A percentile compares a stretch with the other conserved stretches of the same genome.
Conservation (phyloP, 495 filamentous ascomycete genomes). For the Chaetomium tenue region DNA sequence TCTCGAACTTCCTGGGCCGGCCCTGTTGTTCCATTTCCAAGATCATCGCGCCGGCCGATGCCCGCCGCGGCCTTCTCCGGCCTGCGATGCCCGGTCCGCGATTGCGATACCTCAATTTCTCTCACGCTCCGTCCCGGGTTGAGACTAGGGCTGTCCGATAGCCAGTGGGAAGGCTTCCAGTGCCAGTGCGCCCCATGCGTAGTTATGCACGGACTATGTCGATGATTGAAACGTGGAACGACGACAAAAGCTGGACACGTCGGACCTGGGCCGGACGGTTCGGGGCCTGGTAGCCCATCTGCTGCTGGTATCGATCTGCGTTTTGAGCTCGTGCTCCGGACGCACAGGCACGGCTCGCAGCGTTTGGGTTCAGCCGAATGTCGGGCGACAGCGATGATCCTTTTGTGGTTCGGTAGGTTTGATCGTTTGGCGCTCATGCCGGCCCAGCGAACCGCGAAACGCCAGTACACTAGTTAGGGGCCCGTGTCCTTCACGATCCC, state of each 20-base stretch:
- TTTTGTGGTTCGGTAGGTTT: conserved; percentile 6
- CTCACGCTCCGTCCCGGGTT: not conserved
- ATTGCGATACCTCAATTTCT: not conserved
- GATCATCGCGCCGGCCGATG: not conserved
- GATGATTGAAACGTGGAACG: conserved; percentile 4
- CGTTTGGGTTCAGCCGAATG: not conserved
- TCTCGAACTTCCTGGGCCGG: not conserved
- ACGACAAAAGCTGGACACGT: not conserved
- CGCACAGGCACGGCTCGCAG: conserved; percentile 5
- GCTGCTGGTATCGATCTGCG: conserved; percentile 3
- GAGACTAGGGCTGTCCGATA: not conserved
- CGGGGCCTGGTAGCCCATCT: not conserved
- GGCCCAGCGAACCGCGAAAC: not conserved
- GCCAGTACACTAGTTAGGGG: not conserved
- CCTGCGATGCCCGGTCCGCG: conserved; percentile 1
- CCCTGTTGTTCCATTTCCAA: not conserved
- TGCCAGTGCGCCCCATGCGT: too few relatives aligned
- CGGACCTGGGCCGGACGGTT: not conserved
- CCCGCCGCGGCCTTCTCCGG: conserved; percentile 1
- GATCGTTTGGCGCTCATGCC: conserved; percentile 1
- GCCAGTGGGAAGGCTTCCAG: not conserved
- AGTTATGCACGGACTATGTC: too few relatives aligned
- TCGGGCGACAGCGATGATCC: conserved; percentile 13
- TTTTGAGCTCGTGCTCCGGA: not conserved
- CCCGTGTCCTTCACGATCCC: not conserved